phyloP scores from a whole-genome alignment of 768 basidiomycete genomes.

The Tubosaeta sp. region DNA sequence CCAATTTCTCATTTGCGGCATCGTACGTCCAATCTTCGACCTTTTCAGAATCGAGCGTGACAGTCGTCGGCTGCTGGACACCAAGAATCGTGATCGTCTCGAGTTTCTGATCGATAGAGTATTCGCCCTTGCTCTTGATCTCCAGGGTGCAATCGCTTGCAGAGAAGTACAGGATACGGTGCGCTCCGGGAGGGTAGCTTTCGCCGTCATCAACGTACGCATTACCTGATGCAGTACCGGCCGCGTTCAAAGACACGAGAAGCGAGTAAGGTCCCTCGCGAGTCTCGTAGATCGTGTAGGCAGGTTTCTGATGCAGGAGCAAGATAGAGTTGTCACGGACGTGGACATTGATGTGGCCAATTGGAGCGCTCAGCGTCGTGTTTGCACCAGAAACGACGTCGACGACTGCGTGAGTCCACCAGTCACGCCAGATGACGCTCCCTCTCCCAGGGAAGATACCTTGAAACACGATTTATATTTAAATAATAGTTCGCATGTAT shows the following conservation, averaged over 20 bases:
- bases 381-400: conserved; percentile 38
- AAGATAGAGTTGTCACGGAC: conserved; percentile 66
- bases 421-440: conserved; percentile 61
- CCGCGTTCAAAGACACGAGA: conserved; percentile 49
- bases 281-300: conserved; percentile 67
- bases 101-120: conserved; percentile 41
- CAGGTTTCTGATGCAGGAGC: conserved; percentile 58
- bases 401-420: conserved; percentile 62
- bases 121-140: conserved; percentile 33
- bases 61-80: conserved; percentile 37
- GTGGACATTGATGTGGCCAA: conserved; percentile 74
- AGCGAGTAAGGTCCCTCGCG: conserved; percentile 57
- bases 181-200: not conserved
- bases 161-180: not conserved
- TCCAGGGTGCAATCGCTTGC: conserved; percentile 21
- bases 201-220: conserved; percentile 70
- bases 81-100: conserved; percentile 57
- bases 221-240: conserved; percentile 51
- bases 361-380: conserved; percentile 58
- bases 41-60: conserved; percentile 36
- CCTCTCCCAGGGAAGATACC: conserved; percentile 44
- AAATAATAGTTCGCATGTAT: not conserved
- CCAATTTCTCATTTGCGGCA: conserved; percentile 37
- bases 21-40: conserved; percentile 40
- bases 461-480: conserved; percentile 16